Conservation (phyloP, 2,329 filamentous ascomycete genomes). For the Aspergillus intermedius region DNA sequence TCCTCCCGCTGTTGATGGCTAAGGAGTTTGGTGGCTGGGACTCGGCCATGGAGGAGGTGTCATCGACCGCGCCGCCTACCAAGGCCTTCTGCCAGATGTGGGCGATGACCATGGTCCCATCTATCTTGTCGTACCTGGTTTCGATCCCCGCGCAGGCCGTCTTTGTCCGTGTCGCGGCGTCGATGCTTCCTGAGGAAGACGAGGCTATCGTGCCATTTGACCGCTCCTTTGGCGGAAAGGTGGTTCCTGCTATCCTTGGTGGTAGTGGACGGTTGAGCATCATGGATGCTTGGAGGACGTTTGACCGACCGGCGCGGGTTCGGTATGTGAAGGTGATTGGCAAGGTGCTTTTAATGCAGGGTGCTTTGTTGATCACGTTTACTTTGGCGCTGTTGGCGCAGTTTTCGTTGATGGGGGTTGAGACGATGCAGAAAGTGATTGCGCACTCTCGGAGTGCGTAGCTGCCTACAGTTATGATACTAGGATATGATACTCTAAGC, state of each 20-base stretch:
- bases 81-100: constrained; percentile 30
- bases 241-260: constrained; percentile 67
- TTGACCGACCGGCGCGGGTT: constrained; percentile 64
- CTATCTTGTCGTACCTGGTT: constrained; percentile 52
- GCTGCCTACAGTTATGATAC: too few species aligned
- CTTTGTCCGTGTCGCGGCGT: constrained; percentile 77
- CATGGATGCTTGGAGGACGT: constrained; percentile 70
- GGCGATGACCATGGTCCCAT: constrained; percentile 36
- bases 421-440: constrained; percentile 11
- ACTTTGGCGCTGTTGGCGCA: constrained; percentile 48
- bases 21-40: constrained; percentile 37
- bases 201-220: constrained; percentile 88
- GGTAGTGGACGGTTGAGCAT: constrained; percentile 66
- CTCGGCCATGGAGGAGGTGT: constrained; percentile 8
- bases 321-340: constrained; percentile 67
- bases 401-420: constrained; percentile 43
- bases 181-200: constrained; percentile 71
- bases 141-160: constrained; percentile 70
- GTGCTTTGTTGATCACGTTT: constrained; percentile 45
- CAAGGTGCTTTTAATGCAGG: constrained; percentile 59
- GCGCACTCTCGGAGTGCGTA: constrained; percentile 2
- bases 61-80: constrained; percentile 24
- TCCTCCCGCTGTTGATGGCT: constrained; percentile 40
- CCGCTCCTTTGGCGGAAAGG: constrained; percentile 71
- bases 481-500: neutral